Percentiles rank a stretch among this genome's conserved stretches.
Conservation (phyloP, 2,329 filamentous ascomycete genomes). For the Fusarium luffae region DNA sequence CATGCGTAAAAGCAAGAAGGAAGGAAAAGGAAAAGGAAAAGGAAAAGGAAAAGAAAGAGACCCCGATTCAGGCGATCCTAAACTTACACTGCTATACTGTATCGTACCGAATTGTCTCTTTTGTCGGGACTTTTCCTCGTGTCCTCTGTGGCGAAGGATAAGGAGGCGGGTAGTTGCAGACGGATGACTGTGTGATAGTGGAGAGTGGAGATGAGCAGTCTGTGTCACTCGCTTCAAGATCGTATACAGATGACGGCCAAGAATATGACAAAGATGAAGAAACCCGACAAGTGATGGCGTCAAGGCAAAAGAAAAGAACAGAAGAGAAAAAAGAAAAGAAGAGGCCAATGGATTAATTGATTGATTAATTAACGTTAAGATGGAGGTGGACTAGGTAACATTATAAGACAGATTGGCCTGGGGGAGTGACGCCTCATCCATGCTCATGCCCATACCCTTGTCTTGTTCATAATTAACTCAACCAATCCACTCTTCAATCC, state of each 20-base stretch:
- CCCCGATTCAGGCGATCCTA: not conserved
- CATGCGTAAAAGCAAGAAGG: not conserved
- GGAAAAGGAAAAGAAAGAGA: not conserved
- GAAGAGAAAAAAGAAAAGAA: constrained; percentile 7
- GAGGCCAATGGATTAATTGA: constrained; percentile 1
- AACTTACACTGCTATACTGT: not conserved
- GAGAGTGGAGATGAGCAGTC: not conserved
- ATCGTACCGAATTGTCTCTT: constrained; percentile 29
- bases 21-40: not conserved
- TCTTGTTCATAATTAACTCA: not conserved
- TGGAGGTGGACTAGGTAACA: not conserved
- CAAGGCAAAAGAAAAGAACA: not conserved
- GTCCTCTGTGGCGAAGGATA: constrained; percentile 9
- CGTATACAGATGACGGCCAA: constrained; percentile 1
- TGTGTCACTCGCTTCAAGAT: constrained; percentile 19
- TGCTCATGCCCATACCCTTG: not conserved
- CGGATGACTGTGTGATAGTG: constrained; percentile 11
- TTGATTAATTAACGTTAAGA: not conserved
- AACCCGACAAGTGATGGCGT: constrained; percentile 12
- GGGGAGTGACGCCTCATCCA: constrained; percentile 33
- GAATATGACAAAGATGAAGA: not conserved
- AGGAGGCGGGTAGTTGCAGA: constrained; percentile 21
- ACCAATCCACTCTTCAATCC: constrained; percentile 1
- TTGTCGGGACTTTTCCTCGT: constrained; percentile 29
- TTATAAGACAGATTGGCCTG: not conserved